phyloP scores from a whole-genome alignment of 768 basidiomycete genomes.

The Suillus hirtellus region DNA sequence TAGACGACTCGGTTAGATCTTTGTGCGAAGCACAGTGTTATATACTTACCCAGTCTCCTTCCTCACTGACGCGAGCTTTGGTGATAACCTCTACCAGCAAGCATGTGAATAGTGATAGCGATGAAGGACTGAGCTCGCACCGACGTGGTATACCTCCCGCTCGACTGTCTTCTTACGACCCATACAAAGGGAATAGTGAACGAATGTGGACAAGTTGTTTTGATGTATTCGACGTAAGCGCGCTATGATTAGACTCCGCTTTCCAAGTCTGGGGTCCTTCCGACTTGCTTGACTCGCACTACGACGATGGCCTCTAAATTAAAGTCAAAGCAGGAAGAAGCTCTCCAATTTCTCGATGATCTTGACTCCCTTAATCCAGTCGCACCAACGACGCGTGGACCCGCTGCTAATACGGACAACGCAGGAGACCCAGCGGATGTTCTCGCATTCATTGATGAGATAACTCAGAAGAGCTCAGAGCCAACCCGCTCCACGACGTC shows the following conservation, averaged over 20 bases:
- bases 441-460: constrained; percentile 92
- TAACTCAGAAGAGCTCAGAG: constrained; percentile 87
- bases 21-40: not conserved
- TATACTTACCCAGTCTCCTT: constrained; percentile 53
- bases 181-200: constrained; percentile 18
- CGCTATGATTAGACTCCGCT: not conserved
- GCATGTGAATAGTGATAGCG: not conserved
- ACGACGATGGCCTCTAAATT: constrained; percentile 43
- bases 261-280: constrained; percentile 1
- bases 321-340: constrained; percentile 85
- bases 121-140: constrained; percentile 30
- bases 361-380: constrained; percentile 76
- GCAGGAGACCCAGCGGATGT: constrained; percentile 79
- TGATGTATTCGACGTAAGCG: constrained; percentile 5
- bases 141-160: constrained; percentile 48
- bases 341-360: constrained; percentile 90
- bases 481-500: constrained; percentile 61
- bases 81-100: constrained; percentile 55
- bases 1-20: constrained; percentile 22
- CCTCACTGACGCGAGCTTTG: constrained; percentile 51
- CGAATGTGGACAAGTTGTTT: not conserved
- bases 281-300: not conserved
- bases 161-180: constrained; percentile 28
- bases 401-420: constrained; percentile 30
- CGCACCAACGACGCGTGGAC: constrained; percentile 23